Evolutionary conservation across 1,284 basidiomycete genomes (phyloP).

Genomic region (Moniliophthora roreri): DNA sequence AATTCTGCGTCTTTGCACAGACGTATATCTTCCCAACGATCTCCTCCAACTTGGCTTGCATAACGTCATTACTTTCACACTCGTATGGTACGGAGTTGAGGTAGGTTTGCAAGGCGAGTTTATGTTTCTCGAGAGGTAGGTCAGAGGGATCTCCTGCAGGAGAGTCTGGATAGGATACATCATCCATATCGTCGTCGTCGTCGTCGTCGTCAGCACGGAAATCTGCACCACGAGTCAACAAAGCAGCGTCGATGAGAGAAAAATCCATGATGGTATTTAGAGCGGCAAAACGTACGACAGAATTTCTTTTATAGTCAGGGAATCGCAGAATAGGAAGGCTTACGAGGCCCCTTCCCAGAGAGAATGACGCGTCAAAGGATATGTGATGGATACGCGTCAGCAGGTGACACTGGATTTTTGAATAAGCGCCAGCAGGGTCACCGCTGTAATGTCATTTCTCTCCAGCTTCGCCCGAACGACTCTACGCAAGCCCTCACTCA

Average conservation of each 20-base stretch:
- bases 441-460: background rate
- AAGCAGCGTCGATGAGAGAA: conserved; percentile 1
- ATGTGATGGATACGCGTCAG: conserved; percentile 13
- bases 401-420: background rate
- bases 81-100: conserved; percentile 74
- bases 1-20: conserved; percentile 77
- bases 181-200: conserved; percentile 14
- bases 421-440: background rate
- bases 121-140: conserved; percentile 49
- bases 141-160: conserved; percentile 21
- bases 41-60: conserved; percentile 71
- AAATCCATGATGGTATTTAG: conserved; percentile 2
- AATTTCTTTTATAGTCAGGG: conserved; percentile 2
- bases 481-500: background rate
- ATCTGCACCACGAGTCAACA: conserved; percentile 3
- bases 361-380: conserved; percentile 28
- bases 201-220: conserved; percentile 2
- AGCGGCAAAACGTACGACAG: background rate
- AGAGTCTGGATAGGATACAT: conserved; percentile 13
- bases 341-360: conserved; percentile 6
- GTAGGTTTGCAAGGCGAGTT: conserved; percentile 58
- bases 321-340: conserved; percentile 3
- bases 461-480: background rate
- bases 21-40: conserved; percentile 75
- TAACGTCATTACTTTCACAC: conserved; percentile 75